Base-by-base conservation (phyloP, 2,329 filamentous ascomycete species). In the Colletotrichum sublineola region DNA sequence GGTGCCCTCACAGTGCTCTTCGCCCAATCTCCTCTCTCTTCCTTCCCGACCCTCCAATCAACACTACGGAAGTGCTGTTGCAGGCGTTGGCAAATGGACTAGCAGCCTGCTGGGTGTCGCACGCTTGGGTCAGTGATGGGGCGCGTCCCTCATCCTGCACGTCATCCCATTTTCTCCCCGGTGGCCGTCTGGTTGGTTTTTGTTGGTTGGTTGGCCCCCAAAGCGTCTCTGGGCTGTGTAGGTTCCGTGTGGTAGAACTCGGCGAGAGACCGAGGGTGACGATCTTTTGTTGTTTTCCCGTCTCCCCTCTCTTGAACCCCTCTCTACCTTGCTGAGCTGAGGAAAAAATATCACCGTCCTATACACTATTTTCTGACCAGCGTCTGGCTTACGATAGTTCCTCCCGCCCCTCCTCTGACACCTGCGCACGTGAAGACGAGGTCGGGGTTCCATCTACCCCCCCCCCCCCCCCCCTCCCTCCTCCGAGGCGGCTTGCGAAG, bases 161-260 rank as follows among this genome's bases (percentile, higher is more conserved):
- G 65, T 68, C 69, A 72, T 72, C 65, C 52, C 65, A 61, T 52
- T 63, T 68, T 52, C 24, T 52, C 40, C 24, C 58, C 31, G 33
- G 24, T 38, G 50, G 33, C 53, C 31, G 14, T n/a, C 24, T 31
- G 31, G 31, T 31, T 56, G 53, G 52, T 55, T 36, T 12, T 48
- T 8, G 50, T 53, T 33, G 50, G 15, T 53, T 53, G 6, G 50
- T 11, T n/a, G 44, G 44, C 18, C 29, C 44, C 15, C 46, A 24
- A 48, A 48, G 20, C 46, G 9, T n/a, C n/a, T 48, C 46, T 24
- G 9, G 46, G 46, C 20, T 9, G n/a, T 48, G 46, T 24, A 48
- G 9, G 20, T 24, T 24, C n/a, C 5, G 7, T 44, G 14, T 44
- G 42, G 18, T 20, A 18, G 42, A 15, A 44, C 42, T 44, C 20